A percentile compares a stretch with the other conserved stretches of the same genome.
Evolutionary conservation across 1,139 yeast genomes (phyloP).

Genomic region (Yamadazyma sp.): DNA sequence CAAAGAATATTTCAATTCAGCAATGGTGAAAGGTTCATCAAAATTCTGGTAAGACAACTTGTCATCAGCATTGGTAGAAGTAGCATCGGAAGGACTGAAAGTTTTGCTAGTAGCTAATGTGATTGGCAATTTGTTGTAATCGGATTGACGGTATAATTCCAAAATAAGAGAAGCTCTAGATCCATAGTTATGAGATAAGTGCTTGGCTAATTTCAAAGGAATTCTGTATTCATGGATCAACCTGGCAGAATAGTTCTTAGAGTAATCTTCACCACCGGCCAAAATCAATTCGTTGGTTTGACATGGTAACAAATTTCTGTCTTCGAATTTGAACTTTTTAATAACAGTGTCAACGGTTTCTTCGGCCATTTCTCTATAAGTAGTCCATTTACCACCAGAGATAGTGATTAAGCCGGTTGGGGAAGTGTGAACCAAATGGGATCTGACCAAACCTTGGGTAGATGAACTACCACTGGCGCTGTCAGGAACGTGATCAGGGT

Average conservation of each 20-base stretch:
- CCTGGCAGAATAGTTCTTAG: constrained; percentile 72
- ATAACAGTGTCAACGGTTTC: constrained; percentile 83
- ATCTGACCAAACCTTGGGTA: constrained; percentile 74
- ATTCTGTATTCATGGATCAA: constrained; percentile 77
- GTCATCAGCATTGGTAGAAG: constrained; percentile 32
- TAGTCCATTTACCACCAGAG: constrained; percentile 98
- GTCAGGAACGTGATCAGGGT: constrained; percentile 64
- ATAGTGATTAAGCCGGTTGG: constrained; percentile 79
- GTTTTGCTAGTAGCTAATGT: constrained; percentile 50
- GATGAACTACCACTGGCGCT: constrained; percentile 36
- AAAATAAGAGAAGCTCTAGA: constrained; percentile 82
- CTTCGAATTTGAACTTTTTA: constrained; percentile 43
- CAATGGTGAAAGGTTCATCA: constrained; percentile 89
- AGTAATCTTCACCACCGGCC: constrained; percentile 72
- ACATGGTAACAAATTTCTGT: constrained; percentile 51
- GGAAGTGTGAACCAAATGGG: constrained; percentile 76
- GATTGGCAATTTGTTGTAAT: constrained; percentile 60
- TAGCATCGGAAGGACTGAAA: constrained; percentile 33
- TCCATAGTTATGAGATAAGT: constrained; percentile 85
- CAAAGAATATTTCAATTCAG: constrained; percentile 83
- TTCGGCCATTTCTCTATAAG: constrained; percentile 97
- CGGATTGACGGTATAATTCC: constrained; percentile 56
- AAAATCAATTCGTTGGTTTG: constrained; percentile 62
- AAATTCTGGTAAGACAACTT: constrained; percentile 51
- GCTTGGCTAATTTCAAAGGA: constrained; percentile 76